These are phyloP conservation scores for Cladosporium phlei DNA, from an alignment of 2,329 filamentous ascomycete genomes.

Conservation along the genomic window DNA sequence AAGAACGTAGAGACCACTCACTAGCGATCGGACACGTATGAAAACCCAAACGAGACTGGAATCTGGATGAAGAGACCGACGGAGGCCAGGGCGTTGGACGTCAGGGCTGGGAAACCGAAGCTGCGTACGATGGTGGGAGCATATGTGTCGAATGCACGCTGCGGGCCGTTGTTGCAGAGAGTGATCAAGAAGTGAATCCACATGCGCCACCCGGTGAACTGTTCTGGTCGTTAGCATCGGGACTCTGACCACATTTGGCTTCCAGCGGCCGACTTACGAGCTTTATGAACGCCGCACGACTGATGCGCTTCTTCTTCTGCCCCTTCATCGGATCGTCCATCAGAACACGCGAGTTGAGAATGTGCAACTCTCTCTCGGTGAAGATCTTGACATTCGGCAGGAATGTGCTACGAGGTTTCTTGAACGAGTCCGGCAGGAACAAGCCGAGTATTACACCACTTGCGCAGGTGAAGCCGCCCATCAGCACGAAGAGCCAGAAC, in stretches of 20 bases:
- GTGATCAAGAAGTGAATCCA: slow-evolving; percentile 33
- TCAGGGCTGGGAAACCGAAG: slow-evolving; percentile 23
- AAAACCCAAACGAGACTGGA: slow-evolving; percentile 49
- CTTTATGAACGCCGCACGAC: slow-evolving; percentile 29
- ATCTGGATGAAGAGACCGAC: slow-evolving; percentile 38
- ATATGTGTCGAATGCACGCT: slow-evolving; percentile 30
- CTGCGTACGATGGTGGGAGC: slow-evolving; percentile 29
- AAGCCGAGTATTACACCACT: slow-evolving; percentile 32
- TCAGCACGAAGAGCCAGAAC: slow-evolving; percentile 29
- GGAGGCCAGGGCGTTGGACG: slow-evolving; percentile 31
- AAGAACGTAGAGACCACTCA: slow-evolving; percentile 28
- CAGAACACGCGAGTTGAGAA: slow-evolving; percentile 26
- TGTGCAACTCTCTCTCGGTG: slow-evolving; percentile 28
- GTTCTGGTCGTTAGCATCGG: slow-evolving; percentile 24
- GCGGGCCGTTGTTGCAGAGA: slow-evolving; percentile 29
- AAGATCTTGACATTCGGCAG: slow-evolving; percentile 25
- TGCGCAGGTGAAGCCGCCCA: slow-evolving; percentile 33
- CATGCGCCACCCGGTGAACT: slow-evolving; percentile 34
- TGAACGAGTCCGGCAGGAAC: slow-evolving; percentile 30
- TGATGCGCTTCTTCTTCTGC: slow-evolving; percentile 28
- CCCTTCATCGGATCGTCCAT: slow-evolving; percentile 29
- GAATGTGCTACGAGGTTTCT: slow-evolving; percentile 27
- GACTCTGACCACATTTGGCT: too few relatives aligned
- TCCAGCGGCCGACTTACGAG: slow-evolving; percentile 14
- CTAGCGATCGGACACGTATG: slow-evolving; percentile 51